Conservation (phyloP, 2,329 filamentous ascomycete genomes). For the Arthrobotrys megalospora region DNA sequence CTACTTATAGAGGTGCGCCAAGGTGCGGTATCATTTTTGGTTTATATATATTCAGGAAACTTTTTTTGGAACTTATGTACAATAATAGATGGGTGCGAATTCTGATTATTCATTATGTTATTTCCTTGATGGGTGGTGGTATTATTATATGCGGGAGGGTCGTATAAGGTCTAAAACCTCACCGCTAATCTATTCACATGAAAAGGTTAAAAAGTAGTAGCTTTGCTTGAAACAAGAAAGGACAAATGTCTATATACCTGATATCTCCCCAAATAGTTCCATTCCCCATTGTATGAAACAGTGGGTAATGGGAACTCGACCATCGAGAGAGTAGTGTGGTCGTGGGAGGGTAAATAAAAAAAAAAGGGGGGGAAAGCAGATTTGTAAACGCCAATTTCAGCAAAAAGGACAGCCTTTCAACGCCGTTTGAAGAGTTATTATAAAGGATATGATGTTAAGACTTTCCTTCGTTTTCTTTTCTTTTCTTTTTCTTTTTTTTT, state of each 20-base stretch:
- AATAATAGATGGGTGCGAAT: conserved; percentile 9
- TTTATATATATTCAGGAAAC: neutral
- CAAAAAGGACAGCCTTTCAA: conserved; percentile 9
- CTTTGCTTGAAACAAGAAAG: conserved; percentile 9
- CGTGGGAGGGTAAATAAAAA: conserved; percentile 5
- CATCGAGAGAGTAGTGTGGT: neutral
- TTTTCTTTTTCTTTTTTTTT: neutral
- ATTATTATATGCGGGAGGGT: conserved; percentile 29
- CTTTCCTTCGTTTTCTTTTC: neutral
- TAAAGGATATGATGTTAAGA: conserved; percentile 27
- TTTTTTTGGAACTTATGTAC: neutral
- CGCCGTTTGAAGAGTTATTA: conserved; percentile 31
- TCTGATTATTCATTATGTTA: conserved; percentile 30
- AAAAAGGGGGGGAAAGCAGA: neutral
- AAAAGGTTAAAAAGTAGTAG: conserved; percentile 1
- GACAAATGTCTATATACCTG: conserved; percentile 7
- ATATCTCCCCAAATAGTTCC: neutral
- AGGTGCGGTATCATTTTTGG: conserved; percentile 6
- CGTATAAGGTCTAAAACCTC: conserved; percentile 2
- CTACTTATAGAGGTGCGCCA: neutral
- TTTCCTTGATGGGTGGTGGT: conserved; percentile 3
- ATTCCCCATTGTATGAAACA: neutral
- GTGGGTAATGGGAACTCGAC: neutral
- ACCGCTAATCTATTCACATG: conserved; percentile 30
- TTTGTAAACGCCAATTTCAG: conserved; percentile 13